A percentile compares a stretch with the other conserved stretches of the same genome.
phyloP scores from a whole-genome alignment of 192 early-diverging fungal genomes.

The Coemansia sp. region DNA sequence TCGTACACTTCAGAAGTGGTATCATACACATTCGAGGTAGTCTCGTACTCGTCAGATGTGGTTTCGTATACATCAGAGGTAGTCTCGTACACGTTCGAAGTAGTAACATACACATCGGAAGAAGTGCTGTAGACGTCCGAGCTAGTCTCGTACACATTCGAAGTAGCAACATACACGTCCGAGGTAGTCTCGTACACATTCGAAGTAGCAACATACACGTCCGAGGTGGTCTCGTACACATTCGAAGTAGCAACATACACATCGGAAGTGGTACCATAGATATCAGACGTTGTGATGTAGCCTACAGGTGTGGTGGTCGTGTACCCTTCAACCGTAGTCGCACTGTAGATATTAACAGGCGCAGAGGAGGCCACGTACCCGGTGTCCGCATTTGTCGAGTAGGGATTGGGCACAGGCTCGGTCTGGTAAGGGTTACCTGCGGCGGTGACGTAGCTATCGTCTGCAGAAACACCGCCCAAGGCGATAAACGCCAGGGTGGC shows the following conservation, averaged over 20 bases:
- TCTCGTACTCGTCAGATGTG: conserved; percentile 12
- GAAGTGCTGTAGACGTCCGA: conserved; percentile 4
- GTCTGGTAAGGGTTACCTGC: conserved; percentile 5
- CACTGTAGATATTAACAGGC: conserved; percentile 5
- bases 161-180: background rate
- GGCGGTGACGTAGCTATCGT: conserved; percentile 3
- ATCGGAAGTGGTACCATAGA: conserved; percentile 9
- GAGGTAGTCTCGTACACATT: conserved; percentile 4
- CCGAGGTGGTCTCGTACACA: background rate
- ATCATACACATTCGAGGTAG: conserved; percentile 7
- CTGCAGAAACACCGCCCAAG: conserved; percentile 8
- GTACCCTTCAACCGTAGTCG: conserved; percentile 7
- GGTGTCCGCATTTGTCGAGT: background rate
- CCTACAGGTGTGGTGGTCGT: conserved; percentile 2
- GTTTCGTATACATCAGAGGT: conserved; percentile 8
- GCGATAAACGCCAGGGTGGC: conserved; percentile 10
- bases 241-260: conserved; percentile 4
- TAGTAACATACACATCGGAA: conserved; percentile 8
- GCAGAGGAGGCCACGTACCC: background rate
- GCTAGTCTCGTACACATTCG: background rate
- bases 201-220: conserved; percentile 12
- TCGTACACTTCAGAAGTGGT: conserved; percentile 5
- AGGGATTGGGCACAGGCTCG: background rate
- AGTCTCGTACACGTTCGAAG: conserved; percentile 6
- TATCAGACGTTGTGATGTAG: conserved; percentile 1